Percentiles rank a stretch among this genome's conserved stretches.
Conservation (phyloP, 2,329 filamentous ascomycete species). For the Penicillium sp. region DNA sequence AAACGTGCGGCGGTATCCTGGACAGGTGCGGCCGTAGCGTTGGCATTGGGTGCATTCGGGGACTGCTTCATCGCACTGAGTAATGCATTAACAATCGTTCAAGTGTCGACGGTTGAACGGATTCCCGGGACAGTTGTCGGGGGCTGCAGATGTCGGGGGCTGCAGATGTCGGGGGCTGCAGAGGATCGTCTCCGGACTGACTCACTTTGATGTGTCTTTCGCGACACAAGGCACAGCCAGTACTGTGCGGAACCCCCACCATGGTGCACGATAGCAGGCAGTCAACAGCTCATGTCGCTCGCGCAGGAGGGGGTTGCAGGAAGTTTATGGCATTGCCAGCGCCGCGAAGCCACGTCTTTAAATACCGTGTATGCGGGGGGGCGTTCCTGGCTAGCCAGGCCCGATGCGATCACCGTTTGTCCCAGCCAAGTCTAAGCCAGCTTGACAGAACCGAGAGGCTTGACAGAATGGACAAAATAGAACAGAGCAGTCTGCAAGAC, state of each 20-base stretch:
- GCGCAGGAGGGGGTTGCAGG: background rate
- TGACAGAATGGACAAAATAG: background rate
- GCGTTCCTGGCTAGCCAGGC: background rate
- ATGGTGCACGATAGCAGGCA: slow-evolving; percentile 27
- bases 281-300: slow-evolving; percentile 5
- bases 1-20: slow-evolving; percentile 38
- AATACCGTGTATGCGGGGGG: slow-evolving; percentile 1
- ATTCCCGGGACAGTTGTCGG: background rate
- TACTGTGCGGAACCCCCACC: slow-evolving; percentile 47
- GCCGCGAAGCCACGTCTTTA: background rate
- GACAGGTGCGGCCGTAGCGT: slow-evolving; percentile 41
- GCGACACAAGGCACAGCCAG: slow-evolving; percentile 45
- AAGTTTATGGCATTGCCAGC: slow-evolving; percentile 1
- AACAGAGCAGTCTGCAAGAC: background rate
- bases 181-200: background rate
- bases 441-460: background rate
- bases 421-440: background rate
- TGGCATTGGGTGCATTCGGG: slow-evolving; percentile 44
- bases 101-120: background rate
- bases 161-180: background rate
- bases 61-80: slow-evolving; percentile 49
- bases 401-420: background rate
- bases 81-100: background rate
- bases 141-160: too few species aligned
- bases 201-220: slow-evolving; percentile 43